Conservation (phyloP, 345 rosid genomes). For the Sonneratia alba region DNA sequence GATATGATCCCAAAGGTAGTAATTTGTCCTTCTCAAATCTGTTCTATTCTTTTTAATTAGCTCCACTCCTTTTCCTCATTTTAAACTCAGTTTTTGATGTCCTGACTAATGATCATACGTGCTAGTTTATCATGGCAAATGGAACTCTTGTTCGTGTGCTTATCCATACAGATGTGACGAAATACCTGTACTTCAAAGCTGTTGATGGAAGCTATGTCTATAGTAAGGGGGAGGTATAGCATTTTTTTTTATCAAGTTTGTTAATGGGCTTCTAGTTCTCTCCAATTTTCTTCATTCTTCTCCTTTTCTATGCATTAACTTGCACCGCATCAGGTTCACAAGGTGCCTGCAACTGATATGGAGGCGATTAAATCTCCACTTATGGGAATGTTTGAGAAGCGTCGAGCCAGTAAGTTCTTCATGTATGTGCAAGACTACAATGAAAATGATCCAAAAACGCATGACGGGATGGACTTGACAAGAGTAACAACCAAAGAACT, state of each 20-base stretch:
- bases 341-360: constrained; percentile 93
- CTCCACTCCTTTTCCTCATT: not conserved
- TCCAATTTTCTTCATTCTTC: too few species aligned
- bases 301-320: not conserved
- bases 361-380: constrained; percentile 94
- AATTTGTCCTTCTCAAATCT: not conserved
- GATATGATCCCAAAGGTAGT: constrained; percentile 18
- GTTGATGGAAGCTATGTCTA: constrained; percentile 17
- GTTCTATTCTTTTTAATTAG: not conserved
- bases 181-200: constrained; percentile 20
- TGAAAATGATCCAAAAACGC: constrained; percentile 80
- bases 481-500: constrained; percentile 72
- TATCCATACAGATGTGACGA: constrained; percentile 17
- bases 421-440: constrained; percentile 75
- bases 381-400: constrained; percentile 97
- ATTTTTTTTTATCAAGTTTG: constrained; percentile 8
- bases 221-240: constrained; percentile 48
- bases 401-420: constrained; percentile 86
- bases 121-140: constrained; percentile 20
- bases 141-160: constrained; percentile 17
- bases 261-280: not conserved
- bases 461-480: constrained; percentile 88
- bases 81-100: not conserved
- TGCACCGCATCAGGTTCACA: constrained; percentile 52
- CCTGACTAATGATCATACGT: not conserved